Conservation (phyloP, 176 grass and related monocot species). For the Bolboschoenus planiculmis region DNA sequence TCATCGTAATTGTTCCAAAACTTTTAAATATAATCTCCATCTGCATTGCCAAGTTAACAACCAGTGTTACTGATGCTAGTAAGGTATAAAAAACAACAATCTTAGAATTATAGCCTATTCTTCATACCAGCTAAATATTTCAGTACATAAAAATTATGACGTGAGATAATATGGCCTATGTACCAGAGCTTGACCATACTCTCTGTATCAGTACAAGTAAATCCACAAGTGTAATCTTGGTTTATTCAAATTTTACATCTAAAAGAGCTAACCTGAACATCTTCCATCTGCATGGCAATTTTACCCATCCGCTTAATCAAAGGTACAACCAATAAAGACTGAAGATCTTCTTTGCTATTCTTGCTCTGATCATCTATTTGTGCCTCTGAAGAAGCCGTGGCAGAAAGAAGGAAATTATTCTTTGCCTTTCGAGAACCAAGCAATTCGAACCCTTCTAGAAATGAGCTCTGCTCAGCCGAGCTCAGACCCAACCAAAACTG, state of each 20-base stretch:
- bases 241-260: neutral
- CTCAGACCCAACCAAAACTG: constrained; percentile 69
- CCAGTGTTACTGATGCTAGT: neutral
- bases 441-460: constrained; percentile 74
- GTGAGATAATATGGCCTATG: neutral
- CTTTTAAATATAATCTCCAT: constrained; percentile 73
- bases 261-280: constrained; percentile 55
- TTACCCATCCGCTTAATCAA: constrained; percentile 87
- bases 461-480: constrained; percentile 39
- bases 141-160: neutral
- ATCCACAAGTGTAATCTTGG: neutral
- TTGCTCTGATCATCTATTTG: constrained; percentile 26
- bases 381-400: constrained; percentile 24
- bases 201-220: neutral
- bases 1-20: constrained; percentile 55
- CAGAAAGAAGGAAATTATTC: constrained; percentile 59
- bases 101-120: neutral
- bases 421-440: constrained; percentile 69
- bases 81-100: neutral
- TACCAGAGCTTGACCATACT: neutral
- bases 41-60: constrained; percentile 28
- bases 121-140: neutral
- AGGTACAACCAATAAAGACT: constrained; percentile 61
- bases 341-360: constrained; percentile 34
- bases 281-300: constrained; percentile 74